Evolutionary conservation across 371 early-diverging fungal species (phyloP), one percentile per base, ranked within the genome.

Genomic region (Cokeromyces recurvatus): DNA sequence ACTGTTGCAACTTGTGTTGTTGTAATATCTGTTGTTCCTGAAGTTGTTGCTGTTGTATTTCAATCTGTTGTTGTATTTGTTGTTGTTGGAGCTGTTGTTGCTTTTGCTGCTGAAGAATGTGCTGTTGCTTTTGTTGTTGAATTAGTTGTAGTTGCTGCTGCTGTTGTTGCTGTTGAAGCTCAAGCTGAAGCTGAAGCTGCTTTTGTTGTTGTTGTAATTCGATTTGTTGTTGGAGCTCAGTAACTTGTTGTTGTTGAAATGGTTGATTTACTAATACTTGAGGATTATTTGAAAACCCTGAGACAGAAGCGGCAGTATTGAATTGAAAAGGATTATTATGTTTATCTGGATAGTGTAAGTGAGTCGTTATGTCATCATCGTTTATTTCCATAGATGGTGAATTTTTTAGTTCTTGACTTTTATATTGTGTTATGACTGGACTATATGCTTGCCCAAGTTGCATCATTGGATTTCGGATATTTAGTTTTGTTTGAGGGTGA

Each of bases 11-110:
- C 9, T 56, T 45, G 31, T 56, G 56, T 11, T 53, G 46, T 29
- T 45, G 34, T 20, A 46, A 7, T 1, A n/a, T 19, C 38, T 53
- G 45, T 25, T 53, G 53, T 14, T 36, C 31, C 35, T 45, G 49
- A 4, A 55, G 10, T 14, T 44, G 24, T 1, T 53, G 43, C 24
- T 55, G 48, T 34, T 51, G 37, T 4, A 37, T 14, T 7, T 43
- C 43, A 27, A 53, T 42, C 21, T 53, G 47, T 21, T 46, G 47
- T 20, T 53, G 54, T 1, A 54, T 47, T 32, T 41, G 42, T 4
- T 50, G 45, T 23, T 50, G 48, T n/a, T 47, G 54, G 0, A 51
- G 9, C 8, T 42, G 29, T 3, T 42, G 43, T 20, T 42, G 42
- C 16, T 42, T 24, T 24, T 29, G 29, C 29, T 29, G 29, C 11